Base-by-base conservation (phyloP, 345 rosid genomes). In the Brassica cretica region DNA sequence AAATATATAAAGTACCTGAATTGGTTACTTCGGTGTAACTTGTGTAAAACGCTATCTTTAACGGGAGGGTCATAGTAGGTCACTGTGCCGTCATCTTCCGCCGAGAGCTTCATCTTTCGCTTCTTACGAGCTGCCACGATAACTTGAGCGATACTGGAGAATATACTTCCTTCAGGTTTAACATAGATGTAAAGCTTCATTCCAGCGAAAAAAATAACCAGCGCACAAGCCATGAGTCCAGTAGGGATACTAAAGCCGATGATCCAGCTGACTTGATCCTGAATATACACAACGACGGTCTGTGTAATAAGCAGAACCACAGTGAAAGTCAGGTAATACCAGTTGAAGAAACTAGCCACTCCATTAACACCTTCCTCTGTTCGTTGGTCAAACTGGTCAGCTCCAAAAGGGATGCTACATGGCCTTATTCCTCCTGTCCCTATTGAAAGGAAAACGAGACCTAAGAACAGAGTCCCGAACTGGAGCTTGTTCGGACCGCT, bases 351-450 rank as follows among this genome's bases (percentile, higher is more conserved):
- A 78, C 94, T 92, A 14, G 55, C 88, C 62, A 86, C 87, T 66
- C 90, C 96, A 79, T 79, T 86, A 6, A 18, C 4, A 0, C 97
- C 97, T 63, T 86, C 75, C 30, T 85, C 94, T 0, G 91, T 89
- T 46, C 88, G 77, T 5, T 81, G 82, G 73, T 94, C 94, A 74
- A 94, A 92, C 72, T 94, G 97, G 64, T 92, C 97, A 1, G 90
- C 90, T 0, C 93, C 89, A 72, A 94, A 94, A 1, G 98, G 96
- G 44, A 94, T 87, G 75, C 91, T 83, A 81, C 94, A 92, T 0
- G 98, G 94, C 67, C 94, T 78, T 70, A 92, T 87, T 16, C 97
- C 98, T 4, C 97, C 93, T 3, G 86, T 79, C 12, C 98, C 97
- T 35, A 92, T 18, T 0, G 92, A 81, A 27, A 89, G 73, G 15